A percentile compares a stretch with the other conserved stretches of the same genome.
phyloP scores from a whole-genome alignment of 129 eudicot species.

The Apium graveolens region DNA sequence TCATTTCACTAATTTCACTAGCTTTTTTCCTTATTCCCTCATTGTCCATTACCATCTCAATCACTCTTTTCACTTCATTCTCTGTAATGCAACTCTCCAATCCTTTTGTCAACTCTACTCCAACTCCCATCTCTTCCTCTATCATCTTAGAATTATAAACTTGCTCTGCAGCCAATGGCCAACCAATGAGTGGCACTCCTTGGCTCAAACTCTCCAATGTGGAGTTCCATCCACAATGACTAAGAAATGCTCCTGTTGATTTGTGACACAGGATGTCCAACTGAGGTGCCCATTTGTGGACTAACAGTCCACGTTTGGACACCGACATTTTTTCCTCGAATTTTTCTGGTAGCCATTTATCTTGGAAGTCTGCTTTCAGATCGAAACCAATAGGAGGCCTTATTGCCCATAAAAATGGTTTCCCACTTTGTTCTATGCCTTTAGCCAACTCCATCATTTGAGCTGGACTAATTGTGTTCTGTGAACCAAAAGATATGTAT shows the following conservation, averaged over 20 bases:
- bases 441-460: conserved; percentile 79
- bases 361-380: conserved; percentile 33
- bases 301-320: conserved; percentile 37
- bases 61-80: conserved; percentile 51
- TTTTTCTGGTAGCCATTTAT: conserved; percentile 74
- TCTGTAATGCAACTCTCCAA: conserved; percentile 23
- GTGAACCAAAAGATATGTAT: conserved; percentile 73
- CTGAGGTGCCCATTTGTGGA: conserved; percentile 73
- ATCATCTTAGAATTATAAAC: conserved; percentile 70
- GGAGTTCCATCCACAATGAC: conserved; percentile 94
- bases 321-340: conserved; percentile 34
- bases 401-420: conserved; percentile 64
- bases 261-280: conserved; percentile 55
- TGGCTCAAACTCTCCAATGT: conserved; percentile 68
- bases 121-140: conserved; percentile 83
- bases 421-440: conserved; percentile 55
- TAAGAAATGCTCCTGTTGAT: conserved; percentile 59
- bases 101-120: conserved; percentile 53
- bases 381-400: conserved; percentile 77
- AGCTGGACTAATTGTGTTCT: conserved; percentile 36
- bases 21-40: conserved; percentile 54
- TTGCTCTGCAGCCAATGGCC: conserved; percentile 88
- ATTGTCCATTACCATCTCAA: conserved; percentile 53
- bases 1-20: conserved; percentile 30
- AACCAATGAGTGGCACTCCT: conserved; percentile 72